Conservation (phyloP, 192 early-diverging fungal species). For the Coemansia erecta region DNA sequence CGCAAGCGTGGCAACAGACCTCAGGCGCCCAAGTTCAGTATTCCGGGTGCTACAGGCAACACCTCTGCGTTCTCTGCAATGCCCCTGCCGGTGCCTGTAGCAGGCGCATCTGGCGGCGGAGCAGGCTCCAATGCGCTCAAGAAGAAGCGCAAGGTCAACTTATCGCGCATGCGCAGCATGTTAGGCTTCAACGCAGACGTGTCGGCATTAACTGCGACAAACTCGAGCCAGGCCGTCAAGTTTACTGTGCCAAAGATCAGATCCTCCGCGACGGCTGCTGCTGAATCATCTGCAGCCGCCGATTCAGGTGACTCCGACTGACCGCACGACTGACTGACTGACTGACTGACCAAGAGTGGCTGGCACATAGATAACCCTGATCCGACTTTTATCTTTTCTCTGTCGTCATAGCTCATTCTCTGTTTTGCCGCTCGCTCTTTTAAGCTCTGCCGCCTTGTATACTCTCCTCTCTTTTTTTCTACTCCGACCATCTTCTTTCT, state of each 20-base stretch:
- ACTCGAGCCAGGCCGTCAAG: constrained; percentile 32
- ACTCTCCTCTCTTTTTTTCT: not conserved
- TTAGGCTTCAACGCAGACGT: constrained; percentile 27
- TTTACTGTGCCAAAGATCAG: constrained; percentile 45
- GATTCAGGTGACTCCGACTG: constrained; percentile 34
- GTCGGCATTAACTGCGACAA: constrained; percentile 8
- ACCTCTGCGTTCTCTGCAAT: not conserved
- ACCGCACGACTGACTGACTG: not conserved
- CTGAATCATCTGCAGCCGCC: constrained; percentile 2
- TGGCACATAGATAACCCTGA: not conserved
- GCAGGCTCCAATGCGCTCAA: constrained; percentile 25
- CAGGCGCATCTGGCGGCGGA: not conserved
- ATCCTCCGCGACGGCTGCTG: constrained; percentile 2
- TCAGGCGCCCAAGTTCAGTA: not conserved
- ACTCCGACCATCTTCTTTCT: not conserved
- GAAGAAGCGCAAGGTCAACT: constrained; percentile 52
- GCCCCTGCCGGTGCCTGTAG: not conserved
- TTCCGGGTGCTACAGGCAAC: not conserved
- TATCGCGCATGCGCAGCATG: constrained; percentile 45
- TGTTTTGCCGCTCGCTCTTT: not conserved
- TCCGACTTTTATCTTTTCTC: constrained; percentile 7
- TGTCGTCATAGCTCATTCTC: not conserved
- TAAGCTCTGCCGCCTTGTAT: not conserved
- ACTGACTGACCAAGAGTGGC: not conserved
- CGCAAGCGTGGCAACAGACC: constrained; percentile 25